These are phyloP conservation scores for Camellia oleifera DNA, from an alignment of 179 eudicot genomes.

Conservation along the genomic window DNA sequence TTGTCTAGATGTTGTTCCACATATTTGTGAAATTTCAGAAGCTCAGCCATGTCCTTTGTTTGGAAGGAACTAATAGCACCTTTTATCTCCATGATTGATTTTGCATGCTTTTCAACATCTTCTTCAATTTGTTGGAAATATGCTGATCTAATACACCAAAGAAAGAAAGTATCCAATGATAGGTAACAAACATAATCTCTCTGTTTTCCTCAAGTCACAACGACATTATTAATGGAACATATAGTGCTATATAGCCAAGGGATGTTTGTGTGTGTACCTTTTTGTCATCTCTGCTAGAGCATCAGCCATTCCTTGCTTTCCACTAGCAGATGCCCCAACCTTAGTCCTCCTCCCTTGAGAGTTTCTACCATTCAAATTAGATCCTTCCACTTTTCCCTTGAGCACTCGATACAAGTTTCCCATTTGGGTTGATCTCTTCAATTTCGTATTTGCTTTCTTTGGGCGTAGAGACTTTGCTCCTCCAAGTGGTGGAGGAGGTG, in stretches of 20 bases:
- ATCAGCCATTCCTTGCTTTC: conserved; percentile 75
- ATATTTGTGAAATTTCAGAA: conserved; percentile 55
- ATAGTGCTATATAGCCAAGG: neutral
- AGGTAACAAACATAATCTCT: neutral
- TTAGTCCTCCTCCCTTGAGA: conserved; percentile 42
- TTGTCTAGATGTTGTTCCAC: conserved; percentile 72
- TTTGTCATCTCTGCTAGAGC: conserved; percentile 88
- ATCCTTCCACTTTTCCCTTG: conserved; percentile 83
- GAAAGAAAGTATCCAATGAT: neutral
- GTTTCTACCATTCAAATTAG: conserved; percentile 41
- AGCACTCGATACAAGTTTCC: conserved; percentile 60
- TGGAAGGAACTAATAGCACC: conserved; percentile 57
- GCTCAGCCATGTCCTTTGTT: conserved; percentile 74
- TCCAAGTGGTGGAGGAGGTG: conserved; percentile 46
- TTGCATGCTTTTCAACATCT: too few species aligned
- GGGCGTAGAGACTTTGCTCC: conserved; percentile 40
- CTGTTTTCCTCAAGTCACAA: neutral
- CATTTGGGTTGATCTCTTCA: conserved; percentile 77
- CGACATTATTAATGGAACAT: neutral
- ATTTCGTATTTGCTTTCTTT: conserved; percentile 46
- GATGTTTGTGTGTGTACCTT: conserved; percentile 33
- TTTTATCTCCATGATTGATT: too few species aligned
- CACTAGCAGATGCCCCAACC: conserved; percentile 44
- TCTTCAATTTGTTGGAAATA: too few species aligned
- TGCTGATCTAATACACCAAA: conserved; percentile 42